Evolutionary conservation across 768 basidiomycete genomes (phyloP).

Genomic region (Sporobolomyces phaffii): DNA sequence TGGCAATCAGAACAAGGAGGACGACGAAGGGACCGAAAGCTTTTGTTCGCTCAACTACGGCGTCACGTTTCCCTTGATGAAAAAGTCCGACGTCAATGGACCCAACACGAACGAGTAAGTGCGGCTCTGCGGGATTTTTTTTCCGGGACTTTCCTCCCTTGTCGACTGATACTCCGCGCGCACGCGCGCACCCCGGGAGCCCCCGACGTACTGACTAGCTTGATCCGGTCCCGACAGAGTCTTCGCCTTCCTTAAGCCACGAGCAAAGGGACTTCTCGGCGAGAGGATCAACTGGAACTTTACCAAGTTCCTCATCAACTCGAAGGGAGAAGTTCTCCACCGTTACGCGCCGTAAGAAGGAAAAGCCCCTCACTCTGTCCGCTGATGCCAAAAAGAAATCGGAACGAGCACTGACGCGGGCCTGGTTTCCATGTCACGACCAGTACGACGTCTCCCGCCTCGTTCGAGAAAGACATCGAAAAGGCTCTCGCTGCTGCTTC

Average conservation of each 20-base stretch:
- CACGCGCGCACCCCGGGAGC: too few species aligned
- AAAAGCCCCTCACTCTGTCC: too few species aligned
- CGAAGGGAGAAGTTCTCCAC: constrained; percentile 56
- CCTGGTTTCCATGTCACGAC: too few species aligned
- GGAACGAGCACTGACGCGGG: too few species aligned
- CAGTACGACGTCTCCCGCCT: constrained; percentile 56
- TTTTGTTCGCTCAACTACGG: constrained; percentile 79
- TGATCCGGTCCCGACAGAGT: constrained; percentile 46
- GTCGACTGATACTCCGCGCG: too few species aligned
- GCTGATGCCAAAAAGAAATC: too few species aligned
- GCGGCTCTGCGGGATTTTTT: constrained; percentile 23
- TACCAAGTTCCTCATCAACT: constrained; percentile 62
- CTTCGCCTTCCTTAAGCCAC: constrained; percentile 73
- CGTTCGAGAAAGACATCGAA: constrained; percentile 60
- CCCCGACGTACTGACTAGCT: neutral
- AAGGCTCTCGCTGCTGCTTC: constrained; percentile 51
- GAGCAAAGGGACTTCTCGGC: constrained; percentile 69
- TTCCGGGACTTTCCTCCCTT: too few species aligned
- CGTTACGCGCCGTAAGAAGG: constrained; percentile 63
- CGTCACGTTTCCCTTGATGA: constrained; percentile 83
- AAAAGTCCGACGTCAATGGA: constrained; percentile 84
- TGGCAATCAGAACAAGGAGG: constrained; percentile 68
- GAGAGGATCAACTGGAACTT: constrained; percentile 73
- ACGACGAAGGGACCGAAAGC: constrained; percentile 19
- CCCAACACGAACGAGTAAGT: constrained; percentile 61